Evolutionary conservation across 176 grass and related monocot species (phyloP).

Genomic region (Ensete ventricosum): DNA sequence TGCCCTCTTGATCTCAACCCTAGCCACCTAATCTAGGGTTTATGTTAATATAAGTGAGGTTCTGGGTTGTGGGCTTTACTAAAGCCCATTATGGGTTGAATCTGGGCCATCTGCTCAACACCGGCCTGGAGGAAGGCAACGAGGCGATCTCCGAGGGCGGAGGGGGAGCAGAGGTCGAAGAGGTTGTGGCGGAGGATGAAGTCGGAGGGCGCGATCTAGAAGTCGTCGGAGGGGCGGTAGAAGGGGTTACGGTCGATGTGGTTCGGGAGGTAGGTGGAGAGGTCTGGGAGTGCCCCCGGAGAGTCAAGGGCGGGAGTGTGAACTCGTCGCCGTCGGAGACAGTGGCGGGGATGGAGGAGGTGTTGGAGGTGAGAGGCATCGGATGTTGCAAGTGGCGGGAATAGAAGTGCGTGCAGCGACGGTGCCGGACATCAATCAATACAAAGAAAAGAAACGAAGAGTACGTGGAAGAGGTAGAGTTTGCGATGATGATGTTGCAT

Average conservation of each 20-base stretch:
- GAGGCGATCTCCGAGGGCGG: conserved; percentile 7
- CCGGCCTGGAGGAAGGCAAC: conserved; percentile 62
- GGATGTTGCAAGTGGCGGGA: too few relatives aligned
- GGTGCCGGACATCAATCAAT: too few relatives aligned
- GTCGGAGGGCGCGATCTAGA: conserved; percentile 67
- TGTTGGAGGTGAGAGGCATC: background rate
- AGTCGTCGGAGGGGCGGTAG: conserved; percentile 53
- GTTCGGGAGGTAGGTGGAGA: conserved; percentile 4
- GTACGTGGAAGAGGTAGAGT: too few relatives aligned
- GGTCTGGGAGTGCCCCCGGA: background rate
- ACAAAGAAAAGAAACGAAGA: too few relatives aligned
- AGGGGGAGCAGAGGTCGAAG: conserved; percentile 44
- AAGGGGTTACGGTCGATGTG: conserved; percentile 53
- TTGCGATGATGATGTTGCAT: too few relatives aligned
- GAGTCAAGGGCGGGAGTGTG: conserved; percentile 6
- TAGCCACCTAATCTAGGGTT: too few relatives aligned
- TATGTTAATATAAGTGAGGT: too few relatives aligned
- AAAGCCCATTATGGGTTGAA: too few relatives aligned
- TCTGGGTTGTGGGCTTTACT: too few relatives aligned
- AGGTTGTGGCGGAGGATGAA: conserved; percentile 63
- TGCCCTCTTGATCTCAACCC: too few relatives aligned
- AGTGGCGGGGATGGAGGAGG: background rate
- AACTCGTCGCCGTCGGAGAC: background rate
- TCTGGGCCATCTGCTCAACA: too few relatives aligned
- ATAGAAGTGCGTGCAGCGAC: too few relatives aligned